Evolutionary conservation across 257 asterid species (phyloP).

Genomic region (Osmanthus fragrans): DNA sequence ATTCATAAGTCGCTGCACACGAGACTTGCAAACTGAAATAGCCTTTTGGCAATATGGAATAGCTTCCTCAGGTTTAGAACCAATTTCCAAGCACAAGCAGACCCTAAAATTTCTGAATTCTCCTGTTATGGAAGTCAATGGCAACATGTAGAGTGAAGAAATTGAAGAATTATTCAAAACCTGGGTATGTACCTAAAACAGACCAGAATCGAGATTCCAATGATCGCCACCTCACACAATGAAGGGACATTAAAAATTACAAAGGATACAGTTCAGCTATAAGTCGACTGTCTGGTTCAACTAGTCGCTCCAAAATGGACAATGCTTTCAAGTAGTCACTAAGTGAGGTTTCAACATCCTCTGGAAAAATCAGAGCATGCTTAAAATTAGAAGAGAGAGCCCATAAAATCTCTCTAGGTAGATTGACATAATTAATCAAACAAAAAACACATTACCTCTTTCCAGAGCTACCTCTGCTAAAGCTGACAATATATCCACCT

Average conservation of each 20-base stretch:
- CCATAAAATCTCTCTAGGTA: slow-evolving; percentile 6
- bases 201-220: background rate
- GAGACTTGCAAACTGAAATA: slow-evolving; percentile 67
- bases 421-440: background rate
- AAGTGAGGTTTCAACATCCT: slow-evolving; percentile 96
- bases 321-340: slow-evolving; percentile 90
- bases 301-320: slow-evolving; percentile 76
- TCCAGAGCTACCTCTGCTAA: slow-evolving; percentile 96
- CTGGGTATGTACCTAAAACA: background rate
- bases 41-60: slow-evolving; percentile 77
- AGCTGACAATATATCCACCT: slow-evolving; percentile 89
- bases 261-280: slow-evolving; percentile 95
- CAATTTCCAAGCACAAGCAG: slow-evolving; percentile 90
- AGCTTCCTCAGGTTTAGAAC: slow-evolving; percentile 87
- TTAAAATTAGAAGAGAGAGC: slow-evolving; percentile 17
- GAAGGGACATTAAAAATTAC: background rate
- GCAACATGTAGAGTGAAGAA: slow-evolving; percentile 1
- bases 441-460: slow-evolving; percentile 63
- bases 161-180: slow-evolving; percentile 6
- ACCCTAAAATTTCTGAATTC: slow-evolving; percentile 76
- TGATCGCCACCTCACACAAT: background rate
- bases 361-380: slow-evolving; percentile 41
- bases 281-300: slow-evolving; percentile 87
- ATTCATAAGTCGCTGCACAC: slow-evolving; percentile 58
- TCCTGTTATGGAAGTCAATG: slow-evolving; percentile 43